Percentiles rank a stretch among this genome's conserved stretches.
phyloP scores from a whole-genome alignment of 306 rosid species.

The Glycine latifolia region DNA sequence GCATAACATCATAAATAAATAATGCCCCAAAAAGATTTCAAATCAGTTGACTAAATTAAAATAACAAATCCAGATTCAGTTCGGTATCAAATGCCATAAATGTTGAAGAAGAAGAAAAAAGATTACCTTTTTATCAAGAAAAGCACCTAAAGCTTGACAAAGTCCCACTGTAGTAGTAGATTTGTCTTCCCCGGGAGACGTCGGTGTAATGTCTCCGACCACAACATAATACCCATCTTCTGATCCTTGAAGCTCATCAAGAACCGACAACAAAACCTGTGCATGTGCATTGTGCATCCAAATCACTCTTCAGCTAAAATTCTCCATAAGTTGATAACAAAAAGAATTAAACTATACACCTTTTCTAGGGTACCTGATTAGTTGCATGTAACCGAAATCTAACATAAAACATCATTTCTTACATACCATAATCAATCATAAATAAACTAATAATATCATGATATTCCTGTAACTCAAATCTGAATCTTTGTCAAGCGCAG shows the following conservation, averaged over 20 bases:
- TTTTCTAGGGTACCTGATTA: not conserved
- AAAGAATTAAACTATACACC: not conserved
- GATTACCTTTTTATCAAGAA: conserved; percentile 86
- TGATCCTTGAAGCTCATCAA: conserved; percentile 75
- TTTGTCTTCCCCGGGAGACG: conserved; percentile 98
- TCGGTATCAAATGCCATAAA: not conserved
- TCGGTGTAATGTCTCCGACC: conserved; percentile 98
- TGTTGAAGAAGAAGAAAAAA: not conserved
- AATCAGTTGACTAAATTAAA: conserved; percentile 6
- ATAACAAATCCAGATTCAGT: not conserved
- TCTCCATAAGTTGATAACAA: not conserved
- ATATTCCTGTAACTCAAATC: not conserved
- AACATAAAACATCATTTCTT: not conserved
- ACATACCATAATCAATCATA: not conserved
- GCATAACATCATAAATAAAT: not conserved
- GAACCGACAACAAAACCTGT: conserved; percentile 85
- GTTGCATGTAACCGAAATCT: conserved; percentile 14
- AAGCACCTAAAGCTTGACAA: conserved; percentile 99
- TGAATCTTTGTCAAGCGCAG: not conserved
- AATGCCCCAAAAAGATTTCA: conserved; percentile 1
- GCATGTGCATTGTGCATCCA: not conserved
- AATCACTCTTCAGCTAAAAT: conserved; percentile 6
- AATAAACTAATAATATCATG: not conserved
- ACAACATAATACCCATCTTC: conserved; percentile 91
- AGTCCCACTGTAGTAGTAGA: conserved; percentile 99